A percentile compares a stretch with the other conserved stretches of the same genome.
phyloP scores from a whole-genome alignment of 2,329 filamentous ascomycete genomes.

The Calonectria honghensis region DNA sequence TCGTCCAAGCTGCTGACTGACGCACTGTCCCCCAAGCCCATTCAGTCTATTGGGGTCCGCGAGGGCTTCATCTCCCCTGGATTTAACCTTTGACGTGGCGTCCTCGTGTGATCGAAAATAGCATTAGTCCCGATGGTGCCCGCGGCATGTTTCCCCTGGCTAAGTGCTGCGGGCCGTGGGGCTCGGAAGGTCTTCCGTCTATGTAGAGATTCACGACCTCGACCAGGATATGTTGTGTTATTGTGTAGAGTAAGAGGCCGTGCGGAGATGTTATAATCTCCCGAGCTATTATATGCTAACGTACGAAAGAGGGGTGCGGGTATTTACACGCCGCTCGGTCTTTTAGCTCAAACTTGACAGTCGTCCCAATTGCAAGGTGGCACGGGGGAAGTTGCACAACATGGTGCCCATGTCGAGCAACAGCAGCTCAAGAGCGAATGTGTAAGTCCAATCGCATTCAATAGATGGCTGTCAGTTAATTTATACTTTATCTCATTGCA shows the following conservation, averaged over 20 bases:
- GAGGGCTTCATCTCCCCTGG: conserved; percentile 4
- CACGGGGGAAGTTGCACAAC: not conserved
- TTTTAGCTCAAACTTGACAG: not conserved
- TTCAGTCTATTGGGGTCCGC: not conserved
- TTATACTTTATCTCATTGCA: not conserved
- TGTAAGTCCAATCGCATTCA: not conserved
- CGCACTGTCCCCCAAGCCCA: conserved; percentile 16
- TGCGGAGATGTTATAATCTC: not conserved
- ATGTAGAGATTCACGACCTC: not conserved
- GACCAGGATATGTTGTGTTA: not conserved
- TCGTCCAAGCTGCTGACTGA: conserved; percentile 19
- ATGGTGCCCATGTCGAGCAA: not conserved
- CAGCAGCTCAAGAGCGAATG: not conserved
- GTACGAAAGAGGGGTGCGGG: not conserved
- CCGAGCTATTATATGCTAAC: too few relatives aligned
- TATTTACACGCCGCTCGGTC: not conserved
- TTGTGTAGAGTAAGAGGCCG: not conserved
- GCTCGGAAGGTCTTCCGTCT: conserved; percentile 17
- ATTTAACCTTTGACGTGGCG: not conserved
- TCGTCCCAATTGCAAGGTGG: not conserved
- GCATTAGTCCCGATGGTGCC: not conserved
- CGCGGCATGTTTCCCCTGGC: not conserved
- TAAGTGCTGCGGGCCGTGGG: conserved; percentile 1
- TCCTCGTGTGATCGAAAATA: not conserved
- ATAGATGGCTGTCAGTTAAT: not conserved